Conservation (phyloP, 148 eudicot species). For the Fagopyrum esculentum region DNA sequence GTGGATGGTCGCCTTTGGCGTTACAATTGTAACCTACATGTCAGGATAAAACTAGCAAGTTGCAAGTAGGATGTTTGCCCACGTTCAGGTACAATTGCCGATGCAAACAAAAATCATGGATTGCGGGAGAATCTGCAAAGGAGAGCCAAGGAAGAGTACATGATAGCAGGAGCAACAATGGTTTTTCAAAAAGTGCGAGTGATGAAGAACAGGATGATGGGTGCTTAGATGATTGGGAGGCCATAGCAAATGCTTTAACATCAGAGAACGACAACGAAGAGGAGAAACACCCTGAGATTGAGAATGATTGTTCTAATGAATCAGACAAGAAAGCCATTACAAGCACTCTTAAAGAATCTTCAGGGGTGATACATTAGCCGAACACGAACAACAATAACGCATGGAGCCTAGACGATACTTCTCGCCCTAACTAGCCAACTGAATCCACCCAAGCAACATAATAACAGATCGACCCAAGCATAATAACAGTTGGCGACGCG, state of each 20-base stretch:
- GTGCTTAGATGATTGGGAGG: slow-evolving; percentile 81
- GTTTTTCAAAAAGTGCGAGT: slow-evolving; percentile 35
- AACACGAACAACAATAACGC: slow-evolving; percentile 27
- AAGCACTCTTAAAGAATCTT: too few relatives aligned
- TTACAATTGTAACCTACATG: too few relatives aligned
- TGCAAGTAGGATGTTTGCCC: too few relatives aligned
- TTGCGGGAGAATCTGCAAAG: slow-evolving; percentile 9
- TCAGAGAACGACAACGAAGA: slow-evolving; percentile 12
- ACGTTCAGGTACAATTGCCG: slow-evolving; percentile 8
- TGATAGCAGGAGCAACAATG: slow-evolving; percentile 34
- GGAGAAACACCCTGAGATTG: neutral
- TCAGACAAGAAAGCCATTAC: neutral
- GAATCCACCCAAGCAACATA: slow-evolving; percentile 43
- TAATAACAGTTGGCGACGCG: too few relatives aligned
- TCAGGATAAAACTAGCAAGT: too few relatives aligned
- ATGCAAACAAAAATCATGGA: neutral
- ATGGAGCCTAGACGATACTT: slow-evolving; percentile 67
- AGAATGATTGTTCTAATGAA: neutral
- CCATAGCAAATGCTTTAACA: slow-evolving; percentile 57
- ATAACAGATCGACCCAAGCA: slow-evolving; percentile 15
- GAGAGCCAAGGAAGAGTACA: slow-evolving; percentile 16
- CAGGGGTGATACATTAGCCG: slow-evolving; percentile 15
- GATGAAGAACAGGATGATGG: slow-evolving; percentile 58
- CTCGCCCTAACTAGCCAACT: slow-evolving; percentile 69
- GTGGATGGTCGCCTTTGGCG: too few relatives aligned